Base-by-base conservation (phyloP, 768 basidiomycete genomes). In the Tephrocybe rancida region DNA sequence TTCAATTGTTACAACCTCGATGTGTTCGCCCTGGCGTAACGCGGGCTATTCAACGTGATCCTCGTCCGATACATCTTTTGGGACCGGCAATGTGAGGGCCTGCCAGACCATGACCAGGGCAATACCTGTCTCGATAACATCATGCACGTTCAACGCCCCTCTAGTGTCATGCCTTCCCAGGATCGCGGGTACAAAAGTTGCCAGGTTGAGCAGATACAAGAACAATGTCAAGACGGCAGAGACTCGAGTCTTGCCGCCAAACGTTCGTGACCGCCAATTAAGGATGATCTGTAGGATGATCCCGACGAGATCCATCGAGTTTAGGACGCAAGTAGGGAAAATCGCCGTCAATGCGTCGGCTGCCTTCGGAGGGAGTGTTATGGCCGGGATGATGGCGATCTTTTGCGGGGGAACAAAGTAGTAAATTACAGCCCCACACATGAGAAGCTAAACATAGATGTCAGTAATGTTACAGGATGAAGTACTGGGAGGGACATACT, bases 251-350 rank as follows among this genome's bases (percentile, higher is more conserved):
- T 48, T 45, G 4, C 68, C 68, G 5, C 65, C 66, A 41, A 57
- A 68, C 18, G 59, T 51, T 26, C 48, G 55, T 1, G 59, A 55
- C 11, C 55, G 56, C 51, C 55, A 50, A 44, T 68, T 70, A 48
- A 68, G 56, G 30, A 63, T 37, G 18, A 66, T 45, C 42, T 67
- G 67, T 8, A 60, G 55, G 8, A 63, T 43, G 3, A 26, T 19
- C 1, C 65, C 68, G 8, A 57, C 49, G 5, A 59, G 5, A 5
- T 18, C 38, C 25, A 63, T 27, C 0, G 62, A 30, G 3, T 35
- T n/a, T 5, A 44, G 21, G 14, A 48, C 3, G 16, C 21, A 43
- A 14, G 22, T 19, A n/a, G 52, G 39, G 21, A 54, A 5, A 22
- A 43, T 9, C 10, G 21, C 14, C 1, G 32, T 18, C 16, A 24